phyloP scores from a whole-genome alignment of 495 filamentous ascomycete genomes.

The Penicillium macrosclerotiorum region DNA sequence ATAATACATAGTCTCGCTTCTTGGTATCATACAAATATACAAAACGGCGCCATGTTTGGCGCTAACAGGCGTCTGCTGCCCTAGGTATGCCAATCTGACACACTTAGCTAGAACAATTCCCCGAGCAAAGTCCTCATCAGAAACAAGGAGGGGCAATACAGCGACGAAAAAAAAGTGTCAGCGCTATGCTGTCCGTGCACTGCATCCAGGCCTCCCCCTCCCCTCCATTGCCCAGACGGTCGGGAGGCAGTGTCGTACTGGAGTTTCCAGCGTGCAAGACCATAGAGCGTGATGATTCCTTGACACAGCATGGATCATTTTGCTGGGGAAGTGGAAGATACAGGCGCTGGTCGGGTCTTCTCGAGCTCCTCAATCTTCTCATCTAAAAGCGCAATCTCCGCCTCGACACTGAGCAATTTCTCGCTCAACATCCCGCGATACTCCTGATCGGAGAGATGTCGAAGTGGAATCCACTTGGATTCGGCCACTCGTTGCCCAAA shows the following conservation, averaged over 20 bases:
- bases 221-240: conserved; percentile 8
- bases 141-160: too few relatives aligned
- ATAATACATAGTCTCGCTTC: conserved; percentile 5
- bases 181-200: conserved; percentile 19
- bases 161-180: not conserved
- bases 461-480: conserved; percentile 82
- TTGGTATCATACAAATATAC: conserved; percentile 14
- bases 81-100: conserved; percentile 13
- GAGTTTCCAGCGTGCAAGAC: conserved; percentile 1
- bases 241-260: conserved; percentile 11
- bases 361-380: conserved; percentile 66
- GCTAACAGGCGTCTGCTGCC: too few relatives aligned
- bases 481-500: conserved; percentile 50
- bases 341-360: conserved; percentile 24
- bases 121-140: too few relatives aligned
- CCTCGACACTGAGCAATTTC: conserved; percentile 73
- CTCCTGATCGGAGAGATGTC: conserved; percentile 70
- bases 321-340: conserved; percentile 1
- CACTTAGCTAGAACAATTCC: not conserved
- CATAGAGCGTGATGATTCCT: too few relatives aligned
- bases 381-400: conserved; percentile 81
- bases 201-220: conserved; percentile 10
- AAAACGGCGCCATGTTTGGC: too few relatives aligned
- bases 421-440: conserved; percentile 75
- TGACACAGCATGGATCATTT: conserved; percentile 9